Base-by-base conservation (phyloP, 495 filamentous ascomycete species). In the Penicillium coprophilum region DNA sequence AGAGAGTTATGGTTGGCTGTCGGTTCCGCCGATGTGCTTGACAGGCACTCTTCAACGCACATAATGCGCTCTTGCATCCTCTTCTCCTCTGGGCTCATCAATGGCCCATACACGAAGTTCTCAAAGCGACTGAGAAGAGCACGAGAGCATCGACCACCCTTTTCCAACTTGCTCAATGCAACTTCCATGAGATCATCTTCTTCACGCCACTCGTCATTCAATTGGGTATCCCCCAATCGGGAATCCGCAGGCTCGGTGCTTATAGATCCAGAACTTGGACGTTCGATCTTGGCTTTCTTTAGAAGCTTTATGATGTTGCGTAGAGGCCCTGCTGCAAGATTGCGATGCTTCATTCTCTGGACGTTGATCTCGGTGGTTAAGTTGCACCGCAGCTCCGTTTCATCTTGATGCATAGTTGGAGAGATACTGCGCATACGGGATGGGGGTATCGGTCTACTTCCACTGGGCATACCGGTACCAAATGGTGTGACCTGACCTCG, bases 331-430 rank as follows among this genome's bases (percentile, higher is more conserved):
- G 21, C 6, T 27, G 36, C 5, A 28, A 51, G 34, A 30, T 41
- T 30, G n/a, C 36, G 48, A 30, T 39, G 24, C 5, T 15, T 51
- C 23, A 8, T 12, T 51, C 49, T 51, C n/a, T 51, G 49, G 3
- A 51, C 23, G 15, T 51, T 51, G n/a, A 51, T 51, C 8, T 51
- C 49, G 9, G 24, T 51, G 15, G 36, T 51, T 36, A 51, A 21
- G 24, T 51, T 28, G 32, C 49, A 51, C 23, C 49, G 36, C 4
- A 51, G 15, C 24, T 30, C 34, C 24, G 10, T 51, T 31, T 51
- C 49, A n/a, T 51, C 17, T 13, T 31, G 8, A 19, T 2, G 17
- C 11, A 32, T 10, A 21, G 17, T 32, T 6, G 46, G 46, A 21
- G 46, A 48, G 21, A 34, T 5, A 21, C 46, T 48, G 3, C 46